A percentile compares a stretch with the other conserved stretches of the same genome.
phyloP scores from a whole-genome alignment of 2,329 filamentous ascomycete genomes.

The Pseudocercospora fijiensis region DNA sequence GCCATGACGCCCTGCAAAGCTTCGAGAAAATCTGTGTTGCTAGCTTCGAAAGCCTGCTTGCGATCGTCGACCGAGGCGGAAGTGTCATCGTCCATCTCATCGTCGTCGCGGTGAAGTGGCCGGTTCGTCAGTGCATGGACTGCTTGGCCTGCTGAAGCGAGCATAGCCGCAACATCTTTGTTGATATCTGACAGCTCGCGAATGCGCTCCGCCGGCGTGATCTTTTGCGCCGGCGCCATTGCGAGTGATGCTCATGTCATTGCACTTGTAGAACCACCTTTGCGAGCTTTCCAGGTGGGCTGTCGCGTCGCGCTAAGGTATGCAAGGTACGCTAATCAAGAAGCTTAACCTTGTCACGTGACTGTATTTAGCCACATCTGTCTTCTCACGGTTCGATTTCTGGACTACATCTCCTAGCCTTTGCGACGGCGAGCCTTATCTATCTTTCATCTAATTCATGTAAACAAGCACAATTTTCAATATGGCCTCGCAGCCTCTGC shows the following conservation, averaged over 20 bases:
- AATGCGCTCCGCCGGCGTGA: constrained; percentile 75
- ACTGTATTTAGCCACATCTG: neutral
- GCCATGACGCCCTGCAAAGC: constrained; percentile 74
- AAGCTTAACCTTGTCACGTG: neutral
- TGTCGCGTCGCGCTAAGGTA: neutral
- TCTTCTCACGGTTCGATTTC: neutral
- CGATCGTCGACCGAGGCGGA: constrained; percentile 54
- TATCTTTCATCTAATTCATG: constrained; percentile 10
- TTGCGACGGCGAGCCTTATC: neutral
- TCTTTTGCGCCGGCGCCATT: constrained; percentile 25
- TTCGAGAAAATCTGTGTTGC: constrained; percentile 63
- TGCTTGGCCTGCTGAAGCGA: constrained; percentile 61
- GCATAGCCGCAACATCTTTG: constrained; percentile 55
- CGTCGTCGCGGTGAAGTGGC: constrained; percentile 33
- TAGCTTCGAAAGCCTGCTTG: constrained; percentile 59
- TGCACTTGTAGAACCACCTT: neutral
- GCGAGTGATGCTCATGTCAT: neutral
- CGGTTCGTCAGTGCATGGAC: constrained; percentile 62
- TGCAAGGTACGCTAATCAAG: neutral
- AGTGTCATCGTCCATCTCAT: constrained; percentile 40
- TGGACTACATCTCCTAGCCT: neutral
- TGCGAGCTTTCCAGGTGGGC: neutral
- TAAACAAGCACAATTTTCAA: constrained; percentile 16
- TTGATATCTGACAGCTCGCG: constrained; percentile 78
- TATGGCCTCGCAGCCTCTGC: constrained; percentile 41